Evolutionary conservation across 2,329 filamentous ascomycete species (phyloP), one percentile per base, ranked within the genome.

Genomic region (Diaporthe citrichinensis): DNA sequence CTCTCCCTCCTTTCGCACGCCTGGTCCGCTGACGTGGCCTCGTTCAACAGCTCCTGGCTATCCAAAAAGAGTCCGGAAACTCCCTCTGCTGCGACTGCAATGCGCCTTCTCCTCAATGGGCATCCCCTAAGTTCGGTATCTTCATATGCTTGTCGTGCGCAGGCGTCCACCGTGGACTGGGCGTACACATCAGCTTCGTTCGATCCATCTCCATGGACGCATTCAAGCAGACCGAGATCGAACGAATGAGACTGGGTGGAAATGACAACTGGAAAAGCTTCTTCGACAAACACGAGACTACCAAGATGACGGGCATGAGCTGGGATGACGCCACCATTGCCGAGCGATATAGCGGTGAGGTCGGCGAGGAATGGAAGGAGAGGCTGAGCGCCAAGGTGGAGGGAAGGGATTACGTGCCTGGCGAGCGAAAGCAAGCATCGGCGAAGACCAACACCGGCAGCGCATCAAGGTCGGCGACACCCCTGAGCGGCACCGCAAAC

Each of bases 101-200:
- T 83, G 96, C 97, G 59, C 96, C 97, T 31, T 97, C 95, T 80
- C 97, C 97, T 78, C 97, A 99, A 93, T 99, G 97, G 97, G 96
- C 97, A 80, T 90, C 95, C 51, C 97, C 97, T 78, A 99, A 99
- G 86, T 98, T 99, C 83, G 96, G 96, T 82, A 95, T 98, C 84
- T 99, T 99, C 88, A 98, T 99, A 89, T 99, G 97, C 86, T 92
- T 99, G 71, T 95, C 94, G 78, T 99, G 97, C 88, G 96, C 96
- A 46, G 97, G 97, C 80, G 94, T 97, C 72, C 97, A 99, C 86
- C 94, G 97, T 78, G 95, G 95, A 4, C 92, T 99, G 41, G 97
- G 97, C 77, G 97, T 99, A 49, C 97, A 99, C 88, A 98, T 99
- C 84, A 98, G 95, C 83, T 99, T 99, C 86, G 96, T 99, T 78